These are phyloP conservation scores for Epichloe bromicola DNA, from an alignment of 2,329 filamentous ascomycete species.

Conservation along the genomic window DNA sequence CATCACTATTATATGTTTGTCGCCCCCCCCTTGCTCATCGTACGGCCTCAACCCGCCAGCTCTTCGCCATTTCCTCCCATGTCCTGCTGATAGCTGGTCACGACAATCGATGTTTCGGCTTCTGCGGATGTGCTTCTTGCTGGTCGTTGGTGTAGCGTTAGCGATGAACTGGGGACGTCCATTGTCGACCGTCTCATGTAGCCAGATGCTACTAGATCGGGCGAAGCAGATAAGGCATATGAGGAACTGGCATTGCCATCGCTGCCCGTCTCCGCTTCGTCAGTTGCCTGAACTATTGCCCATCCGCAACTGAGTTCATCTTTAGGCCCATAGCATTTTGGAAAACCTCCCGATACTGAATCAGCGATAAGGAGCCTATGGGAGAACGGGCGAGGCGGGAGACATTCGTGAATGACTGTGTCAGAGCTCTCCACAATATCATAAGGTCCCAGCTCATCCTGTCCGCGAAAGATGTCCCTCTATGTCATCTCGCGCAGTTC, in stretches of 20 bases:
- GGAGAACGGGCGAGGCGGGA: neutral
- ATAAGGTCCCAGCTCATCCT: constrained; percentile 18
- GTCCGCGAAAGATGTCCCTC: constrained; percentile 25
- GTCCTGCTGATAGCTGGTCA: neutral
- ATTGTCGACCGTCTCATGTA: neutral
- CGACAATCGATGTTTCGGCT: neutral
- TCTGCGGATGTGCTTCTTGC: neutral
- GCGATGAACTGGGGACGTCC: neutral
- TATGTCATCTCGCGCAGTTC: constrained; percentile 35
- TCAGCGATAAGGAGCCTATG: neutral
- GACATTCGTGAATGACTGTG: constrained; percentile 9
- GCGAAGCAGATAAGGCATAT: neutral
- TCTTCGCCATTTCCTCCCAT: neutral
- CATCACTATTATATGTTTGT: neutral
- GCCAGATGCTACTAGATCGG: neutral
- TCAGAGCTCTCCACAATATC: constrained; percentile 18
- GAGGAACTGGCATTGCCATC: neutral
- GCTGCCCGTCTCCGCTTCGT: neutral
- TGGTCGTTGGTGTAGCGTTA: neutral
- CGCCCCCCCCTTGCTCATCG: neutral
- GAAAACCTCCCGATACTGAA: neutral
- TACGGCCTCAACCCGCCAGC: neutral
- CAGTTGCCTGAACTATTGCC: constrained; percentile 4
- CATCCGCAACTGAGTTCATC: constrained; percentile 6
- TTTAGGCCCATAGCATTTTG: neutral